Percentiles rank a stretch among this genome's conserved stretches.
Conservation (phyloP, 2,329 filamentous ascomycete species). For the Phialophora chinensis region DNA sequence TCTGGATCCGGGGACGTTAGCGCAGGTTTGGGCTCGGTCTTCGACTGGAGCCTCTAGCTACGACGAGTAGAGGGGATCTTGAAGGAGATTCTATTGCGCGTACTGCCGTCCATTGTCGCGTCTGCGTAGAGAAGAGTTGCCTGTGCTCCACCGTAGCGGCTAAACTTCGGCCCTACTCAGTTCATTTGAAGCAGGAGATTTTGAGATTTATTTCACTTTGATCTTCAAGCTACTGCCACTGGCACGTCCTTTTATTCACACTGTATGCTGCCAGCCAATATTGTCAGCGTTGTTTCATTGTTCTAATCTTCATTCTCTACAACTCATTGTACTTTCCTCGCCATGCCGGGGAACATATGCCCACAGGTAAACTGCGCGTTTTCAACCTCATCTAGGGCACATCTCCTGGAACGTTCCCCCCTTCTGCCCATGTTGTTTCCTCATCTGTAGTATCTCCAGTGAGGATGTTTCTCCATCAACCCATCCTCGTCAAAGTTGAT, state of each 20-base stretch:
- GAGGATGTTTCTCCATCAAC: constrained; percentile 28
- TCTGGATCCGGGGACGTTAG: background rate
- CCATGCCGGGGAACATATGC: background rate
- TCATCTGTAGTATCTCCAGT: constrained; percentile 30
- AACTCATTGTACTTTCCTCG: background rate
- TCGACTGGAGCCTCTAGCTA: background rate
- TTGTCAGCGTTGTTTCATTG: background rate
- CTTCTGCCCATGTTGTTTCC: background rate
- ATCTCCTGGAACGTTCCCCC: background rate
- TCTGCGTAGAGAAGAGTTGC: background rate
- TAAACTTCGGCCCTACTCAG: background rate
- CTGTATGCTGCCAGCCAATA: background rate
- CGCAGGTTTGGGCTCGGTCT: background rate
- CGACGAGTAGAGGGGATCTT: background rate
- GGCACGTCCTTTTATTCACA: background rate
- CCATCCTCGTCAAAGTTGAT: constrained; percentile 29
- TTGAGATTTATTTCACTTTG: too few relatives aligned
- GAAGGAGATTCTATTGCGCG: background rate
- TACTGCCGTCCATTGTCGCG: background rate
- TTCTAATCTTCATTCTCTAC: background rate
- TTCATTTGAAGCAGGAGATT: background rate
- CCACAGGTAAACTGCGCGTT: background rate
- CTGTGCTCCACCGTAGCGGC: background rate
- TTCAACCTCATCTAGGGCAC: background rate
- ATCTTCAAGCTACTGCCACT: background rate